Evolutionary conservation across 345 rosid species (phyloP).

Genomic region (Euclidium syriacum): DNA sequence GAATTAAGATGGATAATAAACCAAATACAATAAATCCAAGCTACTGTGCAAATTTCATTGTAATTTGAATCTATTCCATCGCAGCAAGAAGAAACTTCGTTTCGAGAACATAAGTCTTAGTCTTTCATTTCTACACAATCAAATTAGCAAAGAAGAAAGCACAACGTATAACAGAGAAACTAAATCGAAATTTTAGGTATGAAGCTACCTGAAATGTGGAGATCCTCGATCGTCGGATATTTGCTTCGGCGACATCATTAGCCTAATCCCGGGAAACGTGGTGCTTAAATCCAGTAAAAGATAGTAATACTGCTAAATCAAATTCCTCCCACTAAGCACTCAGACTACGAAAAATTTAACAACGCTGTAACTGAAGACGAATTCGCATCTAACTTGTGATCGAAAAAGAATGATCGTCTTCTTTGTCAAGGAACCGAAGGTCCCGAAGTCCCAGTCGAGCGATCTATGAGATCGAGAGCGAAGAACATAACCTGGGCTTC

Average conservation of each 20-base stretch:
- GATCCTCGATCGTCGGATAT: conserved; percentile 77
- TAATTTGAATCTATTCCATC: background rate
- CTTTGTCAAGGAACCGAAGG: conserved; percentile 10
- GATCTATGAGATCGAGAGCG: conserved; percentile 11
- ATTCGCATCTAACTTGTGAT: background rate
- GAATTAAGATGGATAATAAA: background rate
- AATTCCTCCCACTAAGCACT: background rate
- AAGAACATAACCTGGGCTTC: conserved; percentile 3
- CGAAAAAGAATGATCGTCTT: conserved; percentile 20
- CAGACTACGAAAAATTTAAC: background rate
- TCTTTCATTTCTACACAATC: background rate
- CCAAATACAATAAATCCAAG: background rate
- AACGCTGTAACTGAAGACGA: background rate
- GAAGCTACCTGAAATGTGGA: conserved; percentile 54
- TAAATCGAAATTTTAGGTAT: background rate
- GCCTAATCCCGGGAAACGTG: background rate
- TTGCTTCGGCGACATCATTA: conserved; percentile 79
- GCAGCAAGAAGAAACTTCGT: background rate
- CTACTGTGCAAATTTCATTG: background rate
- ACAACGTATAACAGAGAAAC: background rate
- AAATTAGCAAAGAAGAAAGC: background rate
- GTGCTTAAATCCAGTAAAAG: background rate
- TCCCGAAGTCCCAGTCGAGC: conserved; percentile 10
- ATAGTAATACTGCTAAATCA: background rate
- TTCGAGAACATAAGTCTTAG: background rate